Evolutionary conservation across 768 basidiomycete genomes (phyloP), one percentile per base, ranked within the genome.

Genomic region (Lentinula sp.): DNA sequence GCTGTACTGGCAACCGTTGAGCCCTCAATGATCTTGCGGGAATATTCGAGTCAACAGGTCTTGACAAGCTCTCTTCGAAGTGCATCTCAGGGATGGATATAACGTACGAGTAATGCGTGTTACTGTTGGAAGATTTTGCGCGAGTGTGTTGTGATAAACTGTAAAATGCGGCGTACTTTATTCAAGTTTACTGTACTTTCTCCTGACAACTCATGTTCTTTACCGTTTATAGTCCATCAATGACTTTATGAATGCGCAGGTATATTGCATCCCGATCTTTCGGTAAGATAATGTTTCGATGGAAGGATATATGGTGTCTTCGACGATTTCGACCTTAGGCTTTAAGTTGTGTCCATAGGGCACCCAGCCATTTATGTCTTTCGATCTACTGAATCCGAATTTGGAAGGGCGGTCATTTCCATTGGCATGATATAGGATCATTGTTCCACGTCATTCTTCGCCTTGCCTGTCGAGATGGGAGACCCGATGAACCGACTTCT

Each of bases 201-300:
- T 21, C 7, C 11, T 50, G 11, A 23, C 21, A 18, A 37, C 37
- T 37, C 37, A 37, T 31, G 28, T 6, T 18, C 11, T 15, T 15
- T 18, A 5, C 11, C 37, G 8, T 37, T 42, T 46, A 15, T 50
- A 65, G 64, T 40, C 16, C 55, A 65, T 34, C 46, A 45, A 34
- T 51, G 46, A 58, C 50, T 60, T 8, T 60, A 60, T 35, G 51
- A 64, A 28, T 13, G 55, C 15, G 39, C 28, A 39, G 37, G 48
- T 1, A 65, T 65, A 34, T 49, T 62, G 11, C 65, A 65, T 59
- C 64, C 57, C 28, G 65, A 65, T 43, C 62, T 65, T 32, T 43
- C 7, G 55, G 46, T 13, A 65, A 65, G n/a, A 57, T 65, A 8
- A 64, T 65, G 64, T 16, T 46, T 45, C 13, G 64, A 48, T 52